Evolutionary conservation across 2,329 filamentous ascomycete species (phyloP).

Genomic region (Aspergillus sp.): DNA sequence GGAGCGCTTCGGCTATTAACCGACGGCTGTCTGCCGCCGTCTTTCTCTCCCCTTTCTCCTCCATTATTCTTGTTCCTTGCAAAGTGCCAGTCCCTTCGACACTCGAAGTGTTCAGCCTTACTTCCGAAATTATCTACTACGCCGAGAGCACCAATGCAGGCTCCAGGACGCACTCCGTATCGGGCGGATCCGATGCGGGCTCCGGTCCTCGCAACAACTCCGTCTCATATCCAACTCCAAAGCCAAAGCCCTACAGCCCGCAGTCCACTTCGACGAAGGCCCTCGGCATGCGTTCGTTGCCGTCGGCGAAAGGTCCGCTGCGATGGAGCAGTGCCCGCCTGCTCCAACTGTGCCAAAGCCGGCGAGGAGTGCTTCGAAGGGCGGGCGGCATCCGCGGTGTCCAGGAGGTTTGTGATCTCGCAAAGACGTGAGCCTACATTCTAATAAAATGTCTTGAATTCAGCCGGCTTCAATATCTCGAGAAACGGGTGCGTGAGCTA

Average conservation of each 20-base stretch:
- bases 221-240: not conserved
- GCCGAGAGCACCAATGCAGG: too few relatives aligned
- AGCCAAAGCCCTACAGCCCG: not conserved
- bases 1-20: too few relatives aligned
- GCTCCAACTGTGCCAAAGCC: slow-evolving; percentile 6
- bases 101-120: too few relatives aligned
- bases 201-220: not conserved
- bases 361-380: slow-evolving; percentile 10
- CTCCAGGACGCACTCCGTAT: not conserved
- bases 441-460: too few relatives aligned
- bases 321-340: slow-evolving; percentile 6
- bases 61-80: too few relatives aligned
- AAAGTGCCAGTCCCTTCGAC: too few relatives aligned
- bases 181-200: not conserved
- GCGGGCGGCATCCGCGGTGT: not conserved
- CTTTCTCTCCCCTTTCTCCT: too few relatives aligned
- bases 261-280: not conserved
- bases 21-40: too few relatives aligned
- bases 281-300: not conserved
- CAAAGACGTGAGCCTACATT: not conserved
- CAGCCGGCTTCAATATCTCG: not conserved
- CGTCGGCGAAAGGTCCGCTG: slow-evolving; percentile 10
- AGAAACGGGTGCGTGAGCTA: not conserved
- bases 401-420: not conserved
- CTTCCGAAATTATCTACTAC: too few relatives aligned